phyloP scores from a whole-genome alignment of 441 rosid species.

The Populus hybrid region DNA sequence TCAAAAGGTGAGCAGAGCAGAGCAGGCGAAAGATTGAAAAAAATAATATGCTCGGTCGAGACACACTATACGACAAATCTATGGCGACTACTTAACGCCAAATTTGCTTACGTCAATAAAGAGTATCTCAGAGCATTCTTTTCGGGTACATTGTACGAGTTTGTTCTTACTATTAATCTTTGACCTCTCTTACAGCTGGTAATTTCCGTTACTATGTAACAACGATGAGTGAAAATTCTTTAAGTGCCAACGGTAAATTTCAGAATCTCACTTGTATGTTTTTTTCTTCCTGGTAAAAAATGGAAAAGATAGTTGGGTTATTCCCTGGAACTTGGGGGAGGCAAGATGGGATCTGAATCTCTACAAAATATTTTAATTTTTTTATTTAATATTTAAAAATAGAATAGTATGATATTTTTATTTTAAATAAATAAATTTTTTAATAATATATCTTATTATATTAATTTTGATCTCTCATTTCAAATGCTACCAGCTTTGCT shows the following conservation, averaged over 20 bases:
- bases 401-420: too few relatives aligned
- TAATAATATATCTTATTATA: too few relatives aligned
- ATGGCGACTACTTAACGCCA: conserved; percentile 11
- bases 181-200: neutral
- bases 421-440: too few relatives aligned
- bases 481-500: too few relatives aligned
- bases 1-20: neutral
- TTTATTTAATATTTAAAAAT: too few relatives aligned
- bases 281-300: neutral
- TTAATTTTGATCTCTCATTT: too few relatives aligned
- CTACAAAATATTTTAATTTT: too few relatives aligned
- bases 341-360: too few relatives aligned
- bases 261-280: neutral
- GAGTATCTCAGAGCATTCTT: neutral
- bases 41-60: neutral
- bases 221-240: too few relatives aligned
- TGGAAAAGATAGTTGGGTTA: neutral
- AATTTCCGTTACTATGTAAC: neutral
- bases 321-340: neutral
- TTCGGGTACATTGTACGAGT: neutral
- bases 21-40: neutral
- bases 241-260: too few relatives aligned
- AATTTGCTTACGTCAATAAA: neutral
- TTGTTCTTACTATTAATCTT: neutral
- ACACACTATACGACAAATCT: conserved; percentile 13